Evolutionary conservation across 768 basidiomycete genomes (phyloP).

Genomic region (Termitomyces titanicus): DNA sequence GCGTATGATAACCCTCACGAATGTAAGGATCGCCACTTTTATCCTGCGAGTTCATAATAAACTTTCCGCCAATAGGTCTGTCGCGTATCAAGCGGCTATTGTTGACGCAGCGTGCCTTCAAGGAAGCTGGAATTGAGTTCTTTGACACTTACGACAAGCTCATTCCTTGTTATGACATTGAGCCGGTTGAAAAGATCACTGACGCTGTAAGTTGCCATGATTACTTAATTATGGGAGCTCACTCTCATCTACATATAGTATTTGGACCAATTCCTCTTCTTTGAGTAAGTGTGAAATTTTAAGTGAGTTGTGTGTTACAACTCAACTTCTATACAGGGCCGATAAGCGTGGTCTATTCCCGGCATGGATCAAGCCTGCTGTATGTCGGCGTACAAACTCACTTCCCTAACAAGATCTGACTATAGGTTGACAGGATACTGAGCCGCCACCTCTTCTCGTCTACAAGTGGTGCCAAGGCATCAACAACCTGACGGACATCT

Average conservation of each 20-base stretch:
- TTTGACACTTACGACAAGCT: constrained; percentile 98
- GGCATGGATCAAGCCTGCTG: constrained; percentile 97
- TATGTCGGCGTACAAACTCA: constrained; percentile 19
- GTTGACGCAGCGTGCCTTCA: constrained; percentile 97
- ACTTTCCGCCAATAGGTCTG: constrained; percentile 42
- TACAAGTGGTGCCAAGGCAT: constrained; percentile 99
- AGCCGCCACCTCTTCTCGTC: constrained; percentile 93
- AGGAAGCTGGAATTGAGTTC: constrained; percentile 95
- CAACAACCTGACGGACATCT: constrained; percentile 96
- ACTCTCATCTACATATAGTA: constrained; percentile 46
- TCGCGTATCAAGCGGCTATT: constrained; percentile 97
- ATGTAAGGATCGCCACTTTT: constrained; percentile 43
- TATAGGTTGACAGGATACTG: constrained; percentile 59
- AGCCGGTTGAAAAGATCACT: constrained; percentile 99
- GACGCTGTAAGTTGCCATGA: constrained; percentile 69
- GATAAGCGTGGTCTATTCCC: constrained; percentile 99
- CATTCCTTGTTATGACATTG: constrained; percentile 98
- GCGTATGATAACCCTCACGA: constrained; percentile 99
- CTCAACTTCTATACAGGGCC: constrained; percentile 39
- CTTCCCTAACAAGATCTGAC: neutral
- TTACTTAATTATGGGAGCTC: neutral
- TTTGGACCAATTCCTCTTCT: constrained; percentile 97
- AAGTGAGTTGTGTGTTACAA: neutral
- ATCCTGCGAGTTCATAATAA: neutral
- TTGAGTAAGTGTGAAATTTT: constrained; percentile 51